These are phyloP conservation scores for Austroboletus niveus DNA, from an alignment of 1,284 basidiomycete genomes.

Conservation along the genomic window DNA sequence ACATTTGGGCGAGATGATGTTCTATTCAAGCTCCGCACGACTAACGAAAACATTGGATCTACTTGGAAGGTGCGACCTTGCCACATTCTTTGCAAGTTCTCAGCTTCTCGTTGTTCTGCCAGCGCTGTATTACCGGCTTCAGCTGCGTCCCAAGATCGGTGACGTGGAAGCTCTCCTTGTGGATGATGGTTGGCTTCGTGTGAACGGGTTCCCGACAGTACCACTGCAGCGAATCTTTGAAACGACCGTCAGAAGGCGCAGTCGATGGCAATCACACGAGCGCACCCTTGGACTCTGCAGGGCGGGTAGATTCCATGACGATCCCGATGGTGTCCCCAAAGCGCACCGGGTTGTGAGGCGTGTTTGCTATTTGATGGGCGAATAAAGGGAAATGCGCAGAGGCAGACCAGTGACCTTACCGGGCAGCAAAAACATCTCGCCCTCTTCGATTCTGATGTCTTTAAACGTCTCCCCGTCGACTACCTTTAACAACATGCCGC, in stretches of 20 bases:
- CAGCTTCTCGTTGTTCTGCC: constrained; percentile 61
- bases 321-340: constrained; percentile 90
- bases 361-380: constrained; percentile 63
- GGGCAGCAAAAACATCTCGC: constrained; percentile 94
- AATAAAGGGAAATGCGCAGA: background rate
- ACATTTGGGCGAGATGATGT: background rate
- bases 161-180: constrained; percentile 86
- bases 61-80: constrained; percentile 63
- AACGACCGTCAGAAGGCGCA: background rate
- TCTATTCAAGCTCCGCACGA: constrained; percentile 18
- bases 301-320: constrained; percentile 91
- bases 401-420: constrained; percentile 44
- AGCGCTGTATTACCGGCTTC: constrained; percentile 86
- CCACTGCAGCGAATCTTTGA: constrained; percentile 87
- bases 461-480: constrained; percentile 86
- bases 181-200: constrained; percentile 75
- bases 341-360: constrained; percentile 92
- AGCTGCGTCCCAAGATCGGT: constrained; percentile 92
- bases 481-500: constrained; percentile 84
- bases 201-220: constrained; percentile 81
- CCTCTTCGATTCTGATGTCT: constrained; percentile 90
- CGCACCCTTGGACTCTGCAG: constrained; percentile 58
- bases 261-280: background rate
- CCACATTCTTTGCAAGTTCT: constrained; percentile 75
- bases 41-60: constrained; percentile 3